Evolutionary conservation across 2,329 filamentous ascomycete genomes (phyloP).

Genomic region (Phialophora expanda): DNA sequence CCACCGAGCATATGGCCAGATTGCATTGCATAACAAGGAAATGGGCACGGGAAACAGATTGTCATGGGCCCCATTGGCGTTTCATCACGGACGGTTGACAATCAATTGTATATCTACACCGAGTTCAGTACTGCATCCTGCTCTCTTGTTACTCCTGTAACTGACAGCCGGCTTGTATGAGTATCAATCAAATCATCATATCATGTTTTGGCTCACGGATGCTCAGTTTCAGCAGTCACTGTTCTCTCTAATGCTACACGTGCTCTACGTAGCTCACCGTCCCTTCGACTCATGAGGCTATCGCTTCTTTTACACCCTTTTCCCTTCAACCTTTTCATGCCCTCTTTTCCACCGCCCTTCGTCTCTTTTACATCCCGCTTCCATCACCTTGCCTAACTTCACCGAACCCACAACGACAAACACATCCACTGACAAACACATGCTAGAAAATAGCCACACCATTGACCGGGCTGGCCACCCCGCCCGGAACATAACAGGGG

Average conservation of each 20-base stretch:
- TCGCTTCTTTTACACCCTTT: not conserved
- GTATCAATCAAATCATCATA: not conserved
- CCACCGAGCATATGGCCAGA: not conserved
- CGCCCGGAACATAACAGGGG: constrained; percentile 39
- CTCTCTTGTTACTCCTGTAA: not conserved
- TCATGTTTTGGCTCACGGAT: not conserved
- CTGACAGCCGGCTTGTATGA: not conserved
- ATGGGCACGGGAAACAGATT: not conserved
- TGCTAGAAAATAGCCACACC: constrained; percentile 39
- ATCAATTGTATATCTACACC: not conserved
- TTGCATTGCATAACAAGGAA: not conserved
- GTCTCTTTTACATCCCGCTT: not conserved
- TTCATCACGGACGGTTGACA: not conserved
- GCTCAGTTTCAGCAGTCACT: not conserved
- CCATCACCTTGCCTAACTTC: too few relatives aligned
- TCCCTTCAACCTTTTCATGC: too few relatives aligned
- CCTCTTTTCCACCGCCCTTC: not conserved
- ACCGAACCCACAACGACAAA: not conserved
- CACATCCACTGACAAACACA: not conserved
- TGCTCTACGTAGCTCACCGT: not conserved
- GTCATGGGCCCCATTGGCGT: not conserved
- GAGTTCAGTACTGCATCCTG: not conserved
- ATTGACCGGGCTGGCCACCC: constrained; percentile 40
- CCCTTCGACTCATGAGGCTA: too few relatives aligned
- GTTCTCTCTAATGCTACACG: not conserved